Evolutionary conservation across 2,329 filamentous ascomycete genomes (phyloP), one percentile per base, ranked within the genome.

Genomic region (Didymella sp.): DNA sequence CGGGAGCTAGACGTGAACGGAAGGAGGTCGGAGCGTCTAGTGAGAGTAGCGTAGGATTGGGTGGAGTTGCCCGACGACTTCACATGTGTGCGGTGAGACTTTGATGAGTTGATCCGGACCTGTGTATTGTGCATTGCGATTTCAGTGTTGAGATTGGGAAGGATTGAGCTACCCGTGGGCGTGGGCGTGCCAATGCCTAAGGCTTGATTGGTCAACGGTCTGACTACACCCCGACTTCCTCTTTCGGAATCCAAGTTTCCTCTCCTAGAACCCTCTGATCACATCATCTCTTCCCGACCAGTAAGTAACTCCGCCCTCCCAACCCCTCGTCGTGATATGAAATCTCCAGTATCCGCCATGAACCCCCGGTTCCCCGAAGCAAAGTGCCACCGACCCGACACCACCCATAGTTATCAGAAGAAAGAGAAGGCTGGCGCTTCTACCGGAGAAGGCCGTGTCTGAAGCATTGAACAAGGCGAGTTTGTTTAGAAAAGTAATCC

Each of bases 21-120:
- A 57, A 57, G 54, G 54, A 43, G 54, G 48, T 51, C 43, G 37
- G 48, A 13, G 48, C 37, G 37, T 56, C 21, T 44, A 28, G 35
- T 21, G 25, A 7, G 38, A 35, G 21, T 41, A 41, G 28, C 43
- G 22, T 43, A 37, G 11, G 49, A 45, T 45, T 44, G 49, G 48
- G 31, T 38, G 31, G 40, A 51, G 38, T 27, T 22, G 48, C 28
- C 48, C 48, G 48, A 43, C 38, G 25, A 35, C 28, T 28, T 51
- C 21, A 43, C 43, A 35, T 42, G 3, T 12, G 8, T 41, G 35
- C 35, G 33, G 45, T 42, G 25, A 42, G 27, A 50, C 19, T 33
- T 30, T 42, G 30, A 35, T 17, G 21, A 43, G 15, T 21, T 42
- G 38, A n/a, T 19, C 19, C 35, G 24, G 19, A 33, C 13, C 21